Conservation (phyloP, 1,284 basidiomycete species). For the Ceratorhiza oryzae-sativae region DNA sequence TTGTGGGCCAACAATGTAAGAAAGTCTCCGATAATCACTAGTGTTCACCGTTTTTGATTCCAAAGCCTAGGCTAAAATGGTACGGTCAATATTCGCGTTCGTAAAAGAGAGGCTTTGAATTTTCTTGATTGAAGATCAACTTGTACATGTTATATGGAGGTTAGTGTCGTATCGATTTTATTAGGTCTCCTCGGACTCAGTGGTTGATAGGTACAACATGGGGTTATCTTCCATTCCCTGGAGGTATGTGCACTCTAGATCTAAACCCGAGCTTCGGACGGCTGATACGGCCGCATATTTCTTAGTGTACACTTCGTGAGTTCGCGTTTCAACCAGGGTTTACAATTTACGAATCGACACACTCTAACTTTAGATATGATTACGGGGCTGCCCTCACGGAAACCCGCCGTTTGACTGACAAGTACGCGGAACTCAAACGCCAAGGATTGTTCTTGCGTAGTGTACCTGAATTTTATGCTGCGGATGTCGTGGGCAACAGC, state of each 20-base stretch:
- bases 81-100: neutral
- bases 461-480: conserved; percentile 77
- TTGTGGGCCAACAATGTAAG: conserved; percentile 80
- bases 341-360: too few species aligned
- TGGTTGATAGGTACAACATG: conserved; percentile 67
- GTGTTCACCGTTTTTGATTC: neutral
- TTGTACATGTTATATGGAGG: conserved; percentile 77
- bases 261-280: conserved; percentile 20
- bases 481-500: conserved; percentile 71
- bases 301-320: conserved; percentile 47
- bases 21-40: too few species aligned
- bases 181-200: neutral
- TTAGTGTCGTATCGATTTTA: neutral
- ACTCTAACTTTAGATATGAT: conserved; percentile 54
- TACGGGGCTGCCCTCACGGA: conserved; percentile 61
- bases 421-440: conserved; percentile 76
- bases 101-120: neutral
- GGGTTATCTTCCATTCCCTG: conserved; percentile 74
- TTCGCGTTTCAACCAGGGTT: conserved; percentile 39
- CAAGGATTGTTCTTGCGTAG: conserved; percentile 77
- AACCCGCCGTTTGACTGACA: conserved; percentile 69
- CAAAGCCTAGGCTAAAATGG: conserved; percentile 25
- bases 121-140: conserved; percentile 56
- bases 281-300: neutral
- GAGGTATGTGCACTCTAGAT: conserved; percentile 50